These are phyloP conservation scores for Simmondsia chinensis DNA, from an alignment of 148 eudicot species.

Conservation along the genomic window DNA sequence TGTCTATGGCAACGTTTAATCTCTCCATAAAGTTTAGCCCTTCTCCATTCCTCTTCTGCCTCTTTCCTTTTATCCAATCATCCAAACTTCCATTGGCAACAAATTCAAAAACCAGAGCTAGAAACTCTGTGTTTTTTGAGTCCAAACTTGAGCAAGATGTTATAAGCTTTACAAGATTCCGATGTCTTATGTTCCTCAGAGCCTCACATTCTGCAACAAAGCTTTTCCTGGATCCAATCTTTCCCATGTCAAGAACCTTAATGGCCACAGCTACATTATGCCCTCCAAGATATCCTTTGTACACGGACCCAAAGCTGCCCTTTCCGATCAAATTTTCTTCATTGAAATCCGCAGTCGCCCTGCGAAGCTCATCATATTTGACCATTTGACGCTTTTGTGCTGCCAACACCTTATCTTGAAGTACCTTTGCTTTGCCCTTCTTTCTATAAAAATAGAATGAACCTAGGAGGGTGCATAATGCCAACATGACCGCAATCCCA, in stretches of 20 bases:
- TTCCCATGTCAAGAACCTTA: slow-evolving; percentile 20
- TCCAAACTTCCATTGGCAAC: slow-evolving; percentile 19
- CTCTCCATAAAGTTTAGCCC: slow-evolving; percentile 26
- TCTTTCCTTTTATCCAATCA: slow-evolving; percentile 26
- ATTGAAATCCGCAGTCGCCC: slow-evolving; percentile 25
- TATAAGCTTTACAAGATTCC: slow-evolving; percentile 27
- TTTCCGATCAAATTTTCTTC: slow-evolving; percentile 24
- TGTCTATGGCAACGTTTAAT: slow-evolving; percentile 35
- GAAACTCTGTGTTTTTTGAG: slow-evolving; percentile 16
- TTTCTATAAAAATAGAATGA: slow-evolving; percentile 5
- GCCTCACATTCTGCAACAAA: slow-evolving; percentile 29
- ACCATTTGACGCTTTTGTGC: slow-evolving; percentile 13
- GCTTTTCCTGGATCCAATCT: slow-evolving; percentile 16
- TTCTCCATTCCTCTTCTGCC: slow-evolving; percentile 18
- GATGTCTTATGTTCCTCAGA: slow-evolving; percentile 22
- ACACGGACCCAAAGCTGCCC: slow-evolving; percentile 27
- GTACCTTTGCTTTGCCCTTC: slow-evolving; percentile 8
- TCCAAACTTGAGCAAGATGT: slow-evolving; percentile 29
- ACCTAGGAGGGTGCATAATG: background rate
- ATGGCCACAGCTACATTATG: slow-evolving; percentile 11
- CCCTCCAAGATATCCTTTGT: slow-evolving; percentile 13
- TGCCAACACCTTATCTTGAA: too few species aligned
- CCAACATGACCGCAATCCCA: slow-evolving; percentile 7
- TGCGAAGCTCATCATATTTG: slow-evolving; percentile 30
- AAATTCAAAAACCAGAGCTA: slow-evolving; percentile 20